Conservation (phyloP, 768 basidiomycete genomes). For the Xerocomellus intermedius region DNA sequence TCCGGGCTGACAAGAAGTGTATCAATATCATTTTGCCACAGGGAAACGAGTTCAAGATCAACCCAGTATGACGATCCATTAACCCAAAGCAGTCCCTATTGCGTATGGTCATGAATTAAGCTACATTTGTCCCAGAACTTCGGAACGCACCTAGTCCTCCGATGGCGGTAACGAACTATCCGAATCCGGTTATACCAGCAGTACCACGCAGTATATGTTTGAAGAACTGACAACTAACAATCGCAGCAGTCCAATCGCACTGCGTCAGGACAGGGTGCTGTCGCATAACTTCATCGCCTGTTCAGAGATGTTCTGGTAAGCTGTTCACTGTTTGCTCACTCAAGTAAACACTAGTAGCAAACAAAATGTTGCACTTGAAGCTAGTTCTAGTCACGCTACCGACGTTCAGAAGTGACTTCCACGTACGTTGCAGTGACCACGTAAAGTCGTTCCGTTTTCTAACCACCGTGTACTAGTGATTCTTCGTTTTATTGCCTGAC, state of each 20-base stretch:
- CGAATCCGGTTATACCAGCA: neutral
- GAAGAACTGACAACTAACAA: conserved; percentile 4
- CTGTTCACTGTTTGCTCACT: neutral
- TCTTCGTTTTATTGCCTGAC: neutral
- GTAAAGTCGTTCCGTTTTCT: neutral
- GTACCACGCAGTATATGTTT: neutral
- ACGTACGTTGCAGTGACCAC: conserved; percentile 4
- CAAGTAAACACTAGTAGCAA: conserved; percentile 8
- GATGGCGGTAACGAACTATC: neutral
- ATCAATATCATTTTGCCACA: neutral
- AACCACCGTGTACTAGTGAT: neutral
- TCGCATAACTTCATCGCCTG: conserved; percentile 1
- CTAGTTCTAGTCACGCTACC: neutral
- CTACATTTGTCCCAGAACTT: neutral
- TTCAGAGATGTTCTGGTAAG: neutral
- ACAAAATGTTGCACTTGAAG: conserved; percentile 6
- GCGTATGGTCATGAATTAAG: neutral
- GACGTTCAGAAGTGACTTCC: neutral
- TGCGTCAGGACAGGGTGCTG: conserved; percentile 2
- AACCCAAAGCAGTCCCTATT: conserved; percentile 8
- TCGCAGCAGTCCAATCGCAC: neutral
- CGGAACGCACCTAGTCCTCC: conserved; percentile 3
- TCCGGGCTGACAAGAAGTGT: neutral
- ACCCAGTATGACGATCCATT: neutral
- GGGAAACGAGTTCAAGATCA: neutral